Conservation (phyloP, 2,329 filamentous ascomycete species). For the Fusarium clavum region DNA sequence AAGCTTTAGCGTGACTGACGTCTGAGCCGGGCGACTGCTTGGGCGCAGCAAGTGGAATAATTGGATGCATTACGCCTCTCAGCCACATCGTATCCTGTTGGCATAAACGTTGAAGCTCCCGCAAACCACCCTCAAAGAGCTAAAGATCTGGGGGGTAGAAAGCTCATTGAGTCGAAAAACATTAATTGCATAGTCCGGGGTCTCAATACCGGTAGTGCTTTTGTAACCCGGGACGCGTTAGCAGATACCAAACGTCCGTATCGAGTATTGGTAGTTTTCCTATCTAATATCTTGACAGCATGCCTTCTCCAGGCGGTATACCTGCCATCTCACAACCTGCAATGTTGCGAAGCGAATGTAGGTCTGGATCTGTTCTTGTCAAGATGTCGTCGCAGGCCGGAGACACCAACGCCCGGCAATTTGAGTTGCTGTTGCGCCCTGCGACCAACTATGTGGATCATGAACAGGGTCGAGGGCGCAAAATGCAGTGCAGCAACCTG, state of each 20-base stretch:
- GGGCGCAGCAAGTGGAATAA: not conserved
- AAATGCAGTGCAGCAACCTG: not conserved
- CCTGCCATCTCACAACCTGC: not conserved
- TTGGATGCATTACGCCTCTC: not conserved
- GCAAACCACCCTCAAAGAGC: not conserved
- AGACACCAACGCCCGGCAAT: not conserved
- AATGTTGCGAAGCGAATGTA: not conserved
- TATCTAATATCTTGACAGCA: not conserved
- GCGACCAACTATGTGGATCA: not conserved
- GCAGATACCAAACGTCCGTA: not conserved
- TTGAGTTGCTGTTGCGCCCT: not conserved
- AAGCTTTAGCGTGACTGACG: not conserved
- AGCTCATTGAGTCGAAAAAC: not conserved
- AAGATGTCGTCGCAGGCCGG: not conserved
- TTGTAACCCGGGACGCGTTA: not conserved
- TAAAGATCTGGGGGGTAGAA: not conserved
- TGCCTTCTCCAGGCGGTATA: not conserved
- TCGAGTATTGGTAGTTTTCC: not conserved
- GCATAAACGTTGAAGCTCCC: not conserved
- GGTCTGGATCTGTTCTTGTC: not conserved
- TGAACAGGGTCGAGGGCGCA: not conserved
- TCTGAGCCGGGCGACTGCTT: not conserved
- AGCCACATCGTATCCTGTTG: not conserved
- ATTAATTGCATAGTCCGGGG: not conserved
- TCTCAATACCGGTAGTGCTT: not conserved